Percentiles rank a stretch among this genome's conserved stretches.
Conservation (phyloP, 2,329 filamentous ascomycete genomes). For the Fusarium sp. region DNA sequence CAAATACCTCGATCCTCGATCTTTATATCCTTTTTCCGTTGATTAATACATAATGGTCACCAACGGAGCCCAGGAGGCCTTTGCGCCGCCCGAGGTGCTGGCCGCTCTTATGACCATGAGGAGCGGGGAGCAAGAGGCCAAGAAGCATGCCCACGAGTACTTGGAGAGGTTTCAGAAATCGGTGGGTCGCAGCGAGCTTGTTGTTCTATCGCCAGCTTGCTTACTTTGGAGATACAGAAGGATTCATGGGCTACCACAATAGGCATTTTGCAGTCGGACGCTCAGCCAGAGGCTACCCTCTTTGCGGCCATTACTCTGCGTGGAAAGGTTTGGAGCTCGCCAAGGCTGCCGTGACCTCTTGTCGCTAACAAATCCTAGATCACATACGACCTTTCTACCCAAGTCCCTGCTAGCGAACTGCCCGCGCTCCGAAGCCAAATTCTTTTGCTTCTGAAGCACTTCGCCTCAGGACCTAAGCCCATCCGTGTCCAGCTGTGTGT, state of each 20-base stretch:
- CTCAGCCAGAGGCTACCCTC: slow-evolving; percentile 85
- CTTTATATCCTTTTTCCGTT: slow-evolving; percentile 1
- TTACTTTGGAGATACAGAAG: slow-evolving; percentile 62
- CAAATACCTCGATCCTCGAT: slow-evolving; percentile 9
- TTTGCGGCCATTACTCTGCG: slow-evolving; percentile 97
- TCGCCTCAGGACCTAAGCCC: slow-evolving; percentile 81
- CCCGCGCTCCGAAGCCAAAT: slow-evolving; percentile 84
- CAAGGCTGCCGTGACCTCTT: not conserved
- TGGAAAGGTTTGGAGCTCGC: slow-evolving; percentile 76
- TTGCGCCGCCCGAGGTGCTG: slow-evolving; percentile 78
- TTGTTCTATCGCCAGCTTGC: not conserved
- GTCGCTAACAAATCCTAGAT: slow-evolving; percentile 68
- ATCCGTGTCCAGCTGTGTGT: slow-evolving; percentile 94
- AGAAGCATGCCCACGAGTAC: slow-evolving; percentile 90
- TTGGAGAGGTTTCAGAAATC: slow-evolving; percentile 98
- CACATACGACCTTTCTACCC: slow-evolving; percentile 88
- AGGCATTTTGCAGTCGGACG: slow-evolving; percentile 82
- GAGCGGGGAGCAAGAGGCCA: slow-evolving; percentile 80
- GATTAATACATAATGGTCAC: slow-evolving; percentile 67
- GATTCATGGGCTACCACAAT: slow-evolving; percentile 93
- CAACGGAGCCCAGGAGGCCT: slow-evolving; percentile 72
- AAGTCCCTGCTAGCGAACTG: slow-evolving; percentile 80
- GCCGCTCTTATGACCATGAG: slow-evolving; percentile 93
- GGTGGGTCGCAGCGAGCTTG: slow-evolving; percentile 58
- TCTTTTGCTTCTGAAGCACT: slow-evolving; percentile 80